Evolutionary conservation across 352 stramenopile species (phyloP), one percentile per base, ranked within the genome.

Genomic region (Phytophthora sansomeana): DNA sequence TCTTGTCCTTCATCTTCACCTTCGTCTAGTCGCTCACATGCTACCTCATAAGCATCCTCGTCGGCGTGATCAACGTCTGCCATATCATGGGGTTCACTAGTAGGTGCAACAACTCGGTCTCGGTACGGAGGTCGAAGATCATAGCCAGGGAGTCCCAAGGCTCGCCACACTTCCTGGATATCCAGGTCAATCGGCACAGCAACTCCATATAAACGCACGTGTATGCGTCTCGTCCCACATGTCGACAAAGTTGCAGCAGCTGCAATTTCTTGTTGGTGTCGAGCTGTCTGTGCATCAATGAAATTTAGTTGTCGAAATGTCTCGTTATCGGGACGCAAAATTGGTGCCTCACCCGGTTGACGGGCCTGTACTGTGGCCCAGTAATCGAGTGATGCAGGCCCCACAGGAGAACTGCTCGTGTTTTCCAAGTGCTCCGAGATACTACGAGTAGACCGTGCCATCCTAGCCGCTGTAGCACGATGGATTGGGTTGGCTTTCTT

Each of bases 241-340:
- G 17, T 29, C 5, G 13, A 16, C 21, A 13, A 7, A 24, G 16
- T n/a, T 16, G 28, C 11, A 13, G 28, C 16, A n/a, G 28, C 14
- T n/a, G n/a, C 10, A 10, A 53, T 6, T 29, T 55, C 47, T 5
- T 55, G 5, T 6, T 11, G 30, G 17, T 55, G 48, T 43, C 24
- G 48, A 2, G 29, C 8, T 4, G 48, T 29, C 30, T 30, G 48
- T 3, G 0, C 5, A 28, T 43, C 30, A 9, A 55, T 26, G 35
- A 30, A 43, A 13, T 55, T 55, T 3, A 43, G 30, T 10, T 55
- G 48, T 17, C 11, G 17, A 43, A 43, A 55, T 9, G 48, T 55
- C 13, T 55, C 48, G 19, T 33, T 33, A 19, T 43, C 48, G 5
- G 48, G 30, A 3, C 16, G 5, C 1, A 55, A 29, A 39, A 55